These are phyloP conservation scores for Myxozyma udenii DNA, from an alignment of 805 yeast species.

Conservation along the genomic window DNA sequence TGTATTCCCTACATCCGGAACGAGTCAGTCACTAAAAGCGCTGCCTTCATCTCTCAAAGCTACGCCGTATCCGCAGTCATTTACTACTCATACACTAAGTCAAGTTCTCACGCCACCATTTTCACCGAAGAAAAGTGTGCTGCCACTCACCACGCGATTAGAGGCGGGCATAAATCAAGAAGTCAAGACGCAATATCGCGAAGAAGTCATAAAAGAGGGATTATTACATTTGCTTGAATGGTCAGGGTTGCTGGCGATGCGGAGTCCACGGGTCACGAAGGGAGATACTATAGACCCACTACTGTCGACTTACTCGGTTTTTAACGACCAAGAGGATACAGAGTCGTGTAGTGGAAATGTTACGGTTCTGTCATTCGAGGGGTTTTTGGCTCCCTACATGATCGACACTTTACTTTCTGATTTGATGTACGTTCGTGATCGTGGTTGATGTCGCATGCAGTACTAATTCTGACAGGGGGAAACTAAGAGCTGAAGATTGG, in stretches of 20 bases:
- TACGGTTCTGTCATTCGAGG: conserved; percentile 11
- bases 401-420: conserved; percentile 4
- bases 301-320: conserved; percentile 22
- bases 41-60: conserved; percentile 17
- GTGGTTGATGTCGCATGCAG: not conserved
- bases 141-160: not conserved
- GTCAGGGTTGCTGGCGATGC: conserved; percentile 14
- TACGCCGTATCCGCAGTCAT: conserved; percentile 8
- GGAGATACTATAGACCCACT: conserved; percentile 6
- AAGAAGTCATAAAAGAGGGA: conserved; percentile 13
- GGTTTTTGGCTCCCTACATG: conserved; percentile 8
- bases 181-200: not conserved
- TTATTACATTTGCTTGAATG: conserved; percentile 23
- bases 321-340: conserved; percentile 9
- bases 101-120: conserved; percentile 15
- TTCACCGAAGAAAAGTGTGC: conserved; percentile 3
- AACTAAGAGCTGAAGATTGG: conserved; percentile 10
- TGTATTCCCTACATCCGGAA: conserved; percentile 5
- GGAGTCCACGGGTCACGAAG: conserved; percentile 5
- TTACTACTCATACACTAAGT: not conserved
- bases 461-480: not conserved
- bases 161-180: not conserved
- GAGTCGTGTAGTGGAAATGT: not conserved
- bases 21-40: conserved; percentile 3
- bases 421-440: conserved; percentile 9